Percentiles rank a stretch among this genome's conserved stretches.
Evolutionary conservation across 352 stramenopile species (phyloP).

Genomic region (Globisporangium ultimum): DNA sequence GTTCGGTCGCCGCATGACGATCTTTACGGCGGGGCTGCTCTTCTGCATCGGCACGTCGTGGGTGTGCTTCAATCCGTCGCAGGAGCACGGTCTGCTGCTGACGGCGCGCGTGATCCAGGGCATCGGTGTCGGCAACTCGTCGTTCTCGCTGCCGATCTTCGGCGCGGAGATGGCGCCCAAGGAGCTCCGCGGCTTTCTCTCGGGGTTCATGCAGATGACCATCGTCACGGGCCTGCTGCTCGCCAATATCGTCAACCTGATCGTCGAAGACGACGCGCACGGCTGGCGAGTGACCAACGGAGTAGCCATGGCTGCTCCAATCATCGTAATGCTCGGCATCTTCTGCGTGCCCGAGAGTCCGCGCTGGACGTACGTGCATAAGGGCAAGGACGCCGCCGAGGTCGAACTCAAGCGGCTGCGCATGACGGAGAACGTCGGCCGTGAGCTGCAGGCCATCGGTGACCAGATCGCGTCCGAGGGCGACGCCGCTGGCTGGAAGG

Average conservation of each 20-base stretch:
- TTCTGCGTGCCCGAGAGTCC: slow-evolving; percentile 33
- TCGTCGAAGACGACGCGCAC: slow-evolving; percentile 18
- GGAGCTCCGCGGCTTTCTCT: slow-evolving; percentile 29
- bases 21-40: too few relatives aligned
- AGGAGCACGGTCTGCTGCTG: slow-evolving; percentile 13
- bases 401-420: slow-evolving; percentile 18
- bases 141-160: slow-evolving; percentile 32
- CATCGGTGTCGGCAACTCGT: slow-evolving; percentile 28
- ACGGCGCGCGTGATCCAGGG: slow-evolving; percentile 21
- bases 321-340: slow-evolving; percentile 32
- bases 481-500: slow-evolving; percentile 16
- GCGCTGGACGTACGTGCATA: slow-evolving; percentile 28
- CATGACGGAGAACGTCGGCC: slow-evolving; percentile 15
- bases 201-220: slow-evolving; percentile 31
- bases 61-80: slow-evolving; percentile 8
- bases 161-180: slow-evolving; percentile 33
- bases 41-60: too few relatives aligned
- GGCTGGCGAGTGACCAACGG: slow-evolving; percentile 28
- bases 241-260: not conserved
- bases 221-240: slow-evolving; percentile 3
- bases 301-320: slow-evolving; percentile 19
- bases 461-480: slow-evolving; percentile 21
- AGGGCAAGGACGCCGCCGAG: slow-evolving; percentile 4
- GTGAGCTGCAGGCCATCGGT: slow-evolving; percentile 30
- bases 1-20: too few relatives aligned